Evolutionary conservation across 305 asterid genomes (phyloP).

Genomic region (Ilex paraguariensis): DNA sequence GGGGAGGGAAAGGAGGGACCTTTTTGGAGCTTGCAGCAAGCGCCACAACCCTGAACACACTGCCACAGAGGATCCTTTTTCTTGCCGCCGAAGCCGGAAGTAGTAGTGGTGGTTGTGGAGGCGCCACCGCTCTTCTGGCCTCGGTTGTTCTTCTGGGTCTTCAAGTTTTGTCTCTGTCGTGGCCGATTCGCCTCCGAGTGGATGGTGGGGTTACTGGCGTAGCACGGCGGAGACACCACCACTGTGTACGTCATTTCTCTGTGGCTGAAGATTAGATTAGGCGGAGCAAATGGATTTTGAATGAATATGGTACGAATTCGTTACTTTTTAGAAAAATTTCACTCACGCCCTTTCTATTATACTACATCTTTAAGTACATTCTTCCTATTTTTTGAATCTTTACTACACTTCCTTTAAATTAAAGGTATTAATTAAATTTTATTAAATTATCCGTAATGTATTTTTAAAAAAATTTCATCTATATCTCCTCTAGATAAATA

Average conservation of each 20-base stretch:
- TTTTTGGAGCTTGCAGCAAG: slow-evolving; percentile 89
- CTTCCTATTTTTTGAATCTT: too few relatives aligned
- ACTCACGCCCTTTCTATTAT: too few relatives aligned
- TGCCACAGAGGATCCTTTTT: slow-evolving; percentile 75
- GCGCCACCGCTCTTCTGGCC: slow-evolving; percentile 14
- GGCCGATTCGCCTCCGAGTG: slow-evolving; percentile 31
- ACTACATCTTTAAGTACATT: too few relatives aligned
- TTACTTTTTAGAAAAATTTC: too few relatives aligned
- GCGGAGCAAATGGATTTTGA: too few relatives aligned
- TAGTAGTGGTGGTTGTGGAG: slow-evolving; percentile 6
- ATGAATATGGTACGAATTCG: too few relatives aligned
- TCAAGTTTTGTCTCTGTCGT: slow-evolving; percentile 24
- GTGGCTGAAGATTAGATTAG: too few relatives aligned
- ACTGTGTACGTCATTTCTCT: slow-evolving; percentile 30
- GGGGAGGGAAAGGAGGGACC: slow-evolving; percentile 78
- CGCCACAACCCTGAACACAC: slow-evolving; percentile 81
- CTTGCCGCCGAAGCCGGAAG: slow-evolving; percentile 57
- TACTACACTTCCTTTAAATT: too few relatives aligned
- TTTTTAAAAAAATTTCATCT: too few relatives aligned
- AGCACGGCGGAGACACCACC: slow-evolving; percentile 40
- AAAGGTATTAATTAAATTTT: too few relatives aligned
- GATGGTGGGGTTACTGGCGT: slow-evolving; percentile 32
- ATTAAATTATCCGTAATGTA: too few relatives aligned
- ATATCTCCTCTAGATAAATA: too few relatives aligned
- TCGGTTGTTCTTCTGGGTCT: slow-evolving; percentile 17